Percentiles rank a stretch among this genome's conserved stretches.
These are phyloP conservation scores for Thyridium curvatum DNA, from an alignment of 2,329 filamentous ascomycete species.

Conservation along the genomic window DNA sequence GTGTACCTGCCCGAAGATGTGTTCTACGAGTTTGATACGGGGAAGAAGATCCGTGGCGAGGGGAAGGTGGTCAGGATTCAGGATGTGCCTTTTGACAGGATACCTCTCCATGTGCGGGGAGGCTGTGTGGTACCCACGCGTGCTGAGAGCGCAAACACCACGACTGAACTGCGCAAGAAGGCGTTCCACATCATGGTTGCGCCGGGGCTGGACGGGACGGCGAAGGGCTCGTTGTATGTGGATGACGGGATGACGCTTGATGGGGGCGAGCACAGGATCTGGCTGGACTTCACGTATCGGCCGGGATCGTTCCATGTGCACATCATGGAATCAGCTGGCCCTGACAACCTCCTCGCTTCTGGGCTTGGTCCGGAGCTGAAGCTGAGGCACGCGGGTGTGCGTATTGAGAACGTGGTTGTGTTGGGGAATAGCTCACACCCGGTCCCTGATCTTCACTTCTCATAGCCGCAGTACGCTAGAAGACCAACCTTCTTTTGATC, in stretches of 20 bases:
- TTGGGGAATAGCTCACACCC: too few species aligned
- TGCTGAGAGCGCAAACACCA: conserved; percentile 41
- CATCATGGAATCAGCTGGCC: conserved; percentile 8
- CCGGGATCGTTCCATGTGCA: conserved; percentile 7
- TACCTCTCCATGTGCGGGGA: conserved; percentile 58
- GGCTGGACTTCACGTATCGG: neutral
- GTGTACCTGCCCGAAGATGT: conserved; percentile 40
- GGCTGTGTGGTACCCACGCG: conserved; percentile 55
- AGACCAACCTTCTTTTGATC: too few species aligned
- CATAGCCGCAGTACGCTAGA: too few species aligned
- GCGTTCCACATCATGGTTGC: conserved; percentile 43
- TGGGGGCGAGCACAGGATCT: conserved; percentile 2
- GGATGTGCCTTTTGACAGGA: conserved; percentile 21
- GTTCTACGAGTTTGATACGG: conserved; percentile 47
- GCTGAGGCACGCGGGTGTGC: too few species aligned
- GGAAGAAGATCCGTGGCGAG: conserved; percentile 32
- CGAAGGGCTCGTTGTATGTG: conserved; percentile 40
- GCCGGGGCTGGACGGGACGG: conserved; percentile 38
- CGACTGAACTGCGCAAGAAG: conserved; percentile 37
- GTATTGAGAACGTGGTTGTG: too few species aligned
- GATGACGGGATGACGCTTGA: conserved; percentile 34
- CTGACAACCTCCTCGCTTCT: too few species aligned
- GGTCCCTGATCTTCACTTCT: too few species aligned
- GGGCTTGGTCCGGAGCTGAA: too few species aligned
- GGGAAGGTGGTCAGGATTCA: conserved; percentile 17